Base-by-base conservation (phyloP, 306 rosid species). In the Pyrus bretschneideri region DNA sequence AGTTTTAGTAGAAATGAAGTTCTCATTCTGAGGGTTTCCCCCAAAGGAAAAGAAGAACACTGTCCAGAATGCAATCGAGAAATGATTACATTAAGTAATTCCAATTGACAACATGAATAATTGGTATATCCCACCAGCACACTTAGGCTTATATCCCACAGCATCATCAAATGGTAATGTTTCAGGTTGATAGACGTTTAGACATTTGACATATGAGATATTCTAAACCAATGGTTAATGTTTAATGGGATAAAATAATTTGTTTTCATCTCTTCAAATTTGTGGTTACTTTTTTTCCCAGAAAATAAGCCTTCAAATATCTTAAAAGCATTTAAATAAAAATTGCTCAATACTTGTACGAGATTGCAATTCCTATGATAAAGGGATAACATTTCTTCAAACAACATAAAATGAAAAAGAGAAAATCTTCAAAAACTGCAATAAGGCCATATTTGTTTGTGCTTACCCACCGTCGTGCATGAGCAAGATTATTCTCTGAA, bases 401-500 rank as follows among this genome's bases (percentile, higher is more conserved):
- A 38, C 33, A 22, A 45, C 33, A 35, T 19, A 44, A 49, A 49
- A 49, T 49, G 7, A 49, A 49, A 11, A 35, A 35, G 23, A 67
- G 5, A 21, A 22, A 27, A 42, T 78, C 80, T 61, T 70, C 79
- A 72, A 63, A 52, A 11, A 82, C 74, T 45, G 38, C 83, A 86
- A 76, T 60, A 68, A 81, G 77, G 85, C 85, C 61, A 76, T 60
- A 84, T 78, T 54, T 70, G 61, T 81, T 75, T 79, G 89, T 92
- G 96, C 99, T 95, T 95, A 91, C 99, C 99, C 97, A 95, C 99
- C 99, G 93, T 92, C 93, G 90, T 84, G 99, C 99, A 83, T 67
- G 61, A 74, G 72, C 85, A 86, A 95, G 54, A 82, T 89, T 79
- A 78, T 92, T 95, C 81, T 89, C 93, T 68, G 67, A 14, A 86